Evolutionary conservation across 2,329 filamentous ascomycete species (phyloP).

Genomic region (Cladosporium halotolerans): DNA sequence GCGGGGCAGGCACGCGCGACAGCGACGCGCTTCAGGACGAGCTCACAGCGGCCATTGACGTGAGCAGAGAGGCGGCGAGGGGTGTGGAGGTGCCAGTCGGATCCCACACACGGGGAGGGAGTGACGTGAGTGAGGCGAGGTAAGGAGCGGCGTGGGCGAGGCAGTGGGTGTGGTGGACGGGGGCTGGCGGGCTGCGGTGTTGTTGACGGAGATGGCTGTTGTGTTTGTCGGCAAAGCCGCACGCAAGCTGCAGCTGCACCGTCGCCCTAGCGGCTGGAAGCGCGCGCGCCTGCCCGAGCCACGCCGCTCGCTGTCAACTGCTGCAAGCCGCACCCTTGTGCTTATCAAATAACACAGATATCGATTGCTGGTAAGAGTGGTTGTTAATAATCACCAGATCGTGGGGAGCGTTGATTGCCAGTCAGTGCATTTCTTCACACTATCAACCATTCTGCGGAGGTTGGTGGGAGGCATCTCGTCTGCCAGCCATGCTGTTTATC

Average conservation of each 20-base stretch:
- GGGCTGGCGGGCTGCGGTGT: slow-evolving; percentile 1
- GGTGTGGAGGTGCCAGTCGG: not conserved
- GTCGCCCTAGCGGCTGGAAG: slow-evolving; percentile 1
- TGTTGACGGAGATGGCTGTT: slow-evolving; percentile 12
- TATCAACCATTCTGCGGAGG: too few relatives aligned
- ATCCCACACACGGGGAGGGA: not conserved
- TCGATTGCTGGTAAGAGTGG: too few relatives aligned
- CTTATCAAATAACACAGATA: too few relatives aligned
- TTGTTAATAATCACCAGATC: too few relatives aligned
- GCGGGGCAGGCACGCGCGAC: slow-evolving; percentile 14
- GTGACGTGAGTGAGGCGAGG: not conserved
- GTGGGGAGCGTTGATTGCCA: too few relatives aligned
- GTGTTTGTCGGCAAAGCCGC: not conserved
- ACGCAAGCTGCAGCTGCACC: not conserved
- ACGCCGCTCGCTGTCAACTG: not conserved
- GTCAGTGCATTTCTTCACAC: too few relatives aligned
- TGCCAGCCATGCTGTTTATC: too few relatives aligned
- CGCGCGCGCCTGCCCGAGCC: slow-evolving; percentile 3
- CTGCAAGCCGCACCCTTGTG: not conserved
- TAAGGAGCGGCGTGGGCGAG: not conserved
- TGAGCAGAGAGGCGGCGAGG: not conserved
- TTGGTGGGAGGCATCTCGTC: too few relatives aligned
- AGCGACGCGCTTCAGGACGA: slow-evolving; percentile 12
- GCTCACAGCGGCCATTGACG: slow-evolving; percentile 9
- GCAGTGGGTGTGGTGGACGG: not conserved